phyloP scores from a whole-genome alignment of 371 early-diverging fungal genomes.

The Mucor plumbeus region DNA sequence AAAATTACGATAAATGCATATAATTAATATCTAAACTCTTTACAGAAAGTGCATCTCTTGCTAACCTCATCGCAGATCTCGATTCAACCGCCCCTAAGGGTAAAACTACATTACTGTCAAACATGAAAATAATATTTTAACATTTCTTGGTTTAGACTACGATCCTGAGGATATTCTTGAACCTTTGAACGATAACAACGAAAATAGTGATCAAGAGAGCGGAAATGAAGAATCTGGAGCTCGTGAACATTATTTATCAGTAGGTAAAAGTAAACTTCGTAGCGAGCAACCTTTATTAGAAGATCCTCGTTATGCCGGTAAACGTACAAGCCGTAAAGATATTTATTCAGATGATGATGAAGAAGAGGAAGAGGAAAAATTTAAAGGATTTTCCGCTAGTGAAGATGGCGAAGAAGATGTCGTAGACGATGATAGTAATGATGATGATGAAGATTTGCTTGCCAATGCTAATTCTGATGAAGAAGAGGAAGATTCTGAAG shows the following conservation, averaged over 20 bases:
- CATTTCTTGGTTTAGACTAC: conserved; percentile 42
- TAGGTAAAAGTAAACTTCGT: conserved; percentile 77
- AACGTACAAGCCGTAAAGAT: conserved; percentile 67
- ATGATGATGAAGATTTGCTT: conserved; percentile 49
- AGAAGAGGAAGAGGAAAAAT: conserved; percentile 15
- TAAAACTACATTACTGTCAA: conserved; percentile 25
- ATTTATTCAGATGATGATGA: conserved; percentile 60
- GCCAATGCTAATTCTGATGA: conserved; percentile 18
- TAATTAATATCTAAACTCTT: too few relatives aligned
- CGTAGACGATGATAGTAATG: conserved; percentile 24
- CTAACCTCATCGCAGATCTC: conserved; percentile 73
- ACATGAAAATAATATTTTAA: not conserved
- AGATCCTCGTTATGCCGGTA: conserved; percentile 82
- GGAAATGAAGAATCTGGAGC: conserved; percentile 50
- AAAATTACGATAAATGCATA: too few relatives aligned
- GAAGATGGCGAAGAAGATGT: conserved; percentile 27
- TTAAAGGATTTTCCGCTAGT: conserved; percentile 40
- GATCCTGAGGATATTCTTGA: conserved; percentile 71
- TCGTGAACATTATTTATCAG: conserved; percentile 72
- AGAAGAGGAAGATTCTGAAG: conserved; percentile 15
- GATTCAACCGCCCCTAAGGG: conserved; percentile 73
- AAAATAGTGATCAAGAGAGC: conserved; percentile 54
- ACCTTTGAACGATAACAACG: conserved; percentile 53
- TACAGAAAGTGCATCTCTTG: conserved; percentile 47
- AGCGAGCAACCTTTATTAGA: conserved; percentile 64